Evolutionary conservation across 1,139 yeast genomes (phyloP), one percentile per base, ranked within the genome.

Genomic region (Yamadazyma taylorii): DNA sequence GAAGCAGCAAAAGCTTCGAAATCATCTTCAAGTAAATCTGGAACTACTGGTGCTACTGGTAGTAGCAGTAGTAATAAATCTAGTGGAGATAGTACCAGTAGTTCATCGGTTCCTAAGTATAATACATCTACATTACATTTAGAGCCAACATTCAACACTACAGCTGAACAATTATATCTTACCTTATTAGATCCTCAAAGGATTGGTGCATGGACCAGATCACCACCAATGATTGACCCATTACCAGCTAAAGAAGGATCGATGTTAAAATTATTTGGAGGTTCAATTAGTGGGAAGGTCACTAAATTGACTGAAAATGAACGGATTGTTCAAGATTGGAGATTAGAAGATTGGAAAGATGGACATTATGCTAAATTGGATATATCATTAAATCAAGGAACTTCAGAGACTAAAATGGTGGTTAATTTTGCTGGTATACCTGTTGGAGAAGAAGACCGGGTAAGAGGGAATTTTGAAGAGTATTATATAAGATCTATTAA

Each of bases 361-460:
- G 95, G 86, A 19, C 95, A 87, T 58, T 83, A 57, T 57, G 95
- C 97, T 3, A 72, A 69, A 16, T 66, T 92, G 50, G 74, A 70
- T 28, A 74, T 90, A 50, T 72, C 66, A 30, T 75, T 94, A 45
- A 78, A 77, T 38, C 88, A 87, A 58, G 94, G 94, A 17, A 73
- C 79, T 13, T 78, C 85, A 31, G 97, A 90, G 53, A 92, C 98
- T 12, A 79, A 75, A 40, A 70, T 90, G 69, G 78, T 82, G 42
- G 92, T 89, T 25, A 71, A 75, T 40, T 87, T 92, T 78, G 69
- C 79, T 16, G 97, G 97, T n/a, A 83, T 92, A 35, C 98, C 98
- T 15, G 73, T 92, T 32, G 98, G 97, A n/a, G 94, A 94, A 57
- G 97, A 92, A 60, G 98, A 92, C 40, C 73, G 85, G 40, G 96